Conservation (phyloP, 768 basidiomycete species). For the Panaeolus papilionaceus region DNA sequence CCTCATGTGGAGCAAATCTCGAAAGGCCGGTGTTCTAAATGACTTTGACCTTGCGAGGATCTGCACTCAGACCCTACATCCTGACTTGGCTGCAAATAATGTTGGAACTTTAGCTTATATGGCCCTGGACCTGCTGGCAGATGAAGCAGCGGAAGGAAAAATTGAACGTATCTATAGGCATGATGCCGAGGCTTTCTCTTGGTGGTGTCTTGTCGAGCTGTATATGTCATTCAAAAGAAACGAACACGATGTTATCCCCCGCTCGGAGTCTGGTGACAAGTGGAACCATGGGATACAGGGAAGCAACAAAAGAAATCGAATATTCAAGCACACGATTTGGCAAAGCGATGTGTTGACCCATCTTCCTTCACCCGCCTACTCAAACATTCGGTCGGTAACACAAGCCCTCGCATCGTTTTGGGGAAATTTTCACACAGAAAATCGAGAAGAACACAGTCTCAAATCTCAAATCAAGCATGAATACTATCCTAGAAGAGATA, state of each 20-base stretch:
- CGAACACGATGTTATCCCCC: neutral
- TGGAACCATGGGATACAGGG: neutral
- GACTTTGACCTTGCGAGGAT: conserved; percentile 34
- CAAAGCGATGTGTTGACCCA: neutral
- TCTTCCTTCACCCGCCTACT: neutral
- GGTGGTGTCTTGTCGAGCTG: conserved; percentile 24
- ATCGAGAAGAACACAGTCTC: too few relatives aligned
- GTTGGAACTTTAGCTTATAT: conserved; percentile 37
- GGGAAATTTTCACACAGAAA: neutral
- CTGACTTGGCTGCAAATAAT: conserved; percentile 8
- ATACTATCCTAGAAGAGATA: too few relatives aligned
- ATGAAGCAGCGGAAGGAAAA: conserved; percentile 22
- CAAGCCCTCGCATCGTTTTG: neutral
- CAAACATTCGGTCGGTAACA: neutral
- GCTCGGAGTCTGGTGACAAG: neutral
- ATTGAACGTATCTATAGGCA: conserved; percentile 33
- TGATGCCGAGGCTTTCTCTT: conserved; percentile 40
- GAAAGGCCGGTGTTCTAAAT: conserved; percentile 31
- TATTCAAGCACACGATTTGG: neutral
- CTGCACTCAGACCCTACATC: conserved; percentile 19
- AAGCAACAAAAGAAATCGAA: neutral
- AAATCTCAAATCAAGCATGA: too few relatives aligned
- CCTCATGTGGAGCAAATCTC: conserved; percentile 32
- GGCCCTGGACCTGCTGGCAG: conserved; percentile 34
- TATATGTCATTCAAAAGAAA: neutral